A percentile compares a stretch with the other conserved stretches of the same genome.
Conservation (phyloP, 2,329 filamentous ascomycete genomes). For the Rosellinia necatrix region DNA sequence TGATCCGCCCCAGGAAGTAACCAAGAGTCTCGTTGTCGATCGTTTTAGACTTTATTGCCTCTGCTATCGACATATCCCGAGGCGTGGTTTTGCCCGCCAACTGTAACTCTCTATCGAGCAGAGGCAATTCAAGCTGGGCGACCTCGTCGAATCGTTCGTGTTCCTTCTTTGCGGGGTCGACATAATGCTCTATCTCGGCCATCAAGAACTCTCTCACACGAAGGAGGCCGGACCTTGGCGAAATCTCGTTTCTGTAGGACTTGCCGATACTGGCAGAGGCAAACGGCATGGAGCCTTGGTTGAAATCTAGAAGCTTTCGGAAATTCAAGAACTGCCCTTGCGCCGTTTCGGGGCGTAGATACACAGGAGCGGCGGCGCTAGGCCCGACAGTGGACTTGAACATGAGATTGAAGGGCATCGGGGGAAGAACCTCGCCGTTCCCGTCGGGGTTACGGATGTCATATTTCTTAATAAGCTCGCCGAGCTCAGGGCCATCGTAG, state of each 20-base stretch:
- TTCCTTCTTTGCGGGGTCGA: conserved; percentile 64
- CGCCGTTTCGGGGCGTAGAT: conserved; percentile 63
- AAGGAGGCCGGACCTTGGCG: conserved; percentile 66
- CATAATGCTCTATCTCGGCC: conserved; percentile 52
- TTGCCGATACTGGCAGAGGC: conserved; percentile 73
- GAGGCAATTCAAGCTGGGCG: conserved; percentile 77
- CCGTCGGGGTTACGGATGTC: conserved; percentile 68
- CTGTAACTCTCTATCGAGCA: conserved; percentile 85
- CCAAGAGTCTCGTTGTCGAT: conserved; percentile 98
- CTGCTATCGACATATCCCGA: conserved; percentile 75
- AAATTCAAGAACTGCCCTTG: conserved; percentile 74
- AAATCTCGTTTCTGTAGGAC: conserved; percentile 73
- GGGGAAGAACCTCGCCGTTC: conserved; percentile 62
- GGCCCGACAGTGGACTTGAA: conserved; percentile 72
- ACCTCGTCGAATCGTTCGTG: conserved; percentile 87
- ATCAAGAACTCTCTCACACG: conserved; percentile 71
- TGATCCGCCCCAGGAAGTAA: conserved; percentile 94
- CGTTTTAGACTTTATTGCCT: conserved; percentile 79
- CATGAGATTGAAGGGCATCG: conserved; percentile 73
- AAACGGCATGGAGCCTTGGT: conserved; percentile 70
- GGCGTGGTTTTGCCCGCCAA: conserved; percentile 81
- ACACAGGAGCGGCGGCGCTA: conserved; percentile 65
- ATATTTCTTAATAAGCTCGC: conserved; percentile 65
- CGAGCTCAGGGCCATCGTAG: conserved; percentile 66
- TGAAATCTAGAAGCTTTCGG: conserved; percentile 69